Conservation (phyloP, 2,329 filamentous ascomycete genomes). For the Diaporthe citrichinensis region DNA sequence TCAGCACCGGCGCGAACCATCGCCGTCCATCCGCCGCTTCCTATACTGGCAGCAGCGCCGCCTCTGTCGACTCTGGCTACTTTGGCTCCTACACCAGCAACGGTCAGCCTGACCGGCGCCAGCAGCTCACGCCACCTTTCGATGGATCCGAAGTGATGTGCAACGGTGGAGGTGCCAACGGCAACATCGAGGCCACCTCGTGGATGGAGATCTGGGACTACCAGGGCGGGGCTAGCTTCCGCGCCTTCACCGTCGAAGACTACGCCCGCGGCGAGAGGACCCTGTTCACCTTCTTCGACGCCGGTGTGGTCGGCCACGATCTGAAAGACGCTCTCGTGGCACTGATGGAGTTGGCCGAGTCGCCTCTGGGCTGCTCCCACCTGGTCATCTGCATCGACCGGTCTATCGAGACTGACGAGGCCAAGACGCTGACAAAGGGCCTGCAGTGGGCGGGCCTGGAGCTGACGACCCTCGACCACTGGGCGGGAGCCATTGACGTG, state of each 20-base stretch:
- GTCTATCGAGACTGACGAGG: constrained; percentile 71
- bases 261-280: constrained; percentile 68
- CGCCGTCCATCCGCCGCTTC: constrained; percentile 37
- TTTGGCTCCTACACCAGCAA: constrained; percentile 45
- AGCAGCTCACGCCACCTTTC: constrained; percentile 63
- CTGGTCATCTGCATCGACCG: constrained; percentile 88
- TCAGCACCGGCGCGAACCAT: constrained; percentile 6
- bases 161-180: constrained; percentile 48
- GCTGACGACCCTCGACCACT: constrained; percentile 83
- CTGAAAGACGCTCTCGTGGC: constrained; percentile 94
- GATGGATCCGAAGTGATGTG: constrained; percentile 49
- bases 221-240: constrained; percentile 84
- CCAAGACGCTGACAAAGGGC: constrained; percentile 80
- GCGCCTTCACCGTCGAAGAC: constrained; percentile 84
- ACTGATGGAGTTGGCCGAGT: constrained; percentile 87
- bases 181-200: constrained; percentile 61
- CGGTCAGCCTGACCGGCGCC: constrained; percentile 43
- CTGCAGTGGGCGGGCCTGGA: constrained; percentile 96
- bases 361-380: constrained; percentile 80
- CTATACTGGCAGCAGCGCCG: constrained; percentile 30
- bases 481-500: constrained; percentile 74
- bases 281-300: constrained; percentile 90
- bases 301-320: constrained; percentile 77
- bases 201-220: constrained; percentile 91
- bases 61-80: constrained; percentile 41